Evolutionary conservation across 2,329 filamentous ascomycete species (phyloP).

Genomic region (Phaeoacremonium minimum): DNA sequence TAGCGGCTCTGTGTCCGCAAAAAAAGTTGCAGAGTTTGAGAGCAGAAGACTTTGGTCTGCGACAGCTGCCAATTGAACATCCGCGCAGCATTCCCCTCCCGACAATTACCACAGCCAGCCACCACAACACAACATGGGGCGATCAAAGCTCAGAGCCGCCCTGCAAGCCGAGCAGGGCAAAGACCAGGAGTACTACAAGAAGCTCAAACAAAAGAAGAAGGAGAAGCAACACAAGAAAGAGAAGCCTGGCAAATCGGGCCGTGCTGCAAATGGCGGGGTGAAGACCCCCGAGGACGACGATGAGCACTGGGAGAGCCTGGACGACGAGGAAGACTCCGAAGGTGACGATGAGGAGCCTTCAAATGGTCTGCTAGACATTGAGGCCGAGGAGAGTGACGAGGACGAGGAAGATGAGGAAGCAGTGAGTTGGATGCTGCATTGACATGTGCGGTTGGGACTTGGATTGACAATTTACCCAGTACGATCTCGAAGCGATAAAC

Average conservation of each 20-base stretch:
- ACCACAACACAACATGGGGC: conserved; percentile 9
- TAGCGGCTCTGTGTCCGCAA: too few relatives aligned
- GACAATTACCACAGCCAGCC: too few relatives aligned
- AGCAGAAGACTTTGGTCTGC: too few relatives aligned
- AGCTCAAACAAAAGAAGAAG: conserved; percentile 42
- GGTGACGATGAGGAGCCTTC: conserved; percentile 16
- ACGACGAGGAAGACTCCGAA: conserved; percentile 29
- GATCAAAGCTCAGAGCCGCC: conserved; percentile 48
- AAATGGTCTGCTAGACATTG: conserved; percentile 7
- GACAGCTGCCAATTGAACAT: too few relatives aligned
- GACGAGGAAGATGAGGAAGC: conserved; percentile 16
- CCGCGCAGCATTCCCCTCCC: too few relatives aligned
- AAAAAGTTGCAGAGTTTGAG: too few relatives aligned
- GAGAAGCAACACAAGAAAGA: conserved; percentile 42
- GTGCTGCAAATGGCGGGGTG: conserved; percentile 19
- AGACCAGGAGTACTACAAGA: conserved; percentile 27
- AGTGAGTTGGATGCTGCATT: not conserved
- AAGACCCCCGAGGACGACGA: conserved; percentile 20
- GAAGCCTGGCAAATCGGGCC: conserved; percentile 28
- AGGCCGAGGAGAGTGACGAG: conserved; percentile 19
- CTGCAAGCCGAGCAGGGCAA: conserved; percentile 50
- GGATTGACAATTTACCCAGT: too few relatives aligned
- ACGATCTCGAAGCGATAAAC: too few relatives aligned
- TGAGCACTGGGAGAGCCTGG: conserved; percentile 20
- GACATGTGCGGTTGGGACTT: too few relatives aligned